A percentile compares a stretch with the other conserved stretches of the same genome.
phyloP scores from a whole-genome alignment of 768 basidiomycete species.

The Tephrocybe rancida region DNA sequence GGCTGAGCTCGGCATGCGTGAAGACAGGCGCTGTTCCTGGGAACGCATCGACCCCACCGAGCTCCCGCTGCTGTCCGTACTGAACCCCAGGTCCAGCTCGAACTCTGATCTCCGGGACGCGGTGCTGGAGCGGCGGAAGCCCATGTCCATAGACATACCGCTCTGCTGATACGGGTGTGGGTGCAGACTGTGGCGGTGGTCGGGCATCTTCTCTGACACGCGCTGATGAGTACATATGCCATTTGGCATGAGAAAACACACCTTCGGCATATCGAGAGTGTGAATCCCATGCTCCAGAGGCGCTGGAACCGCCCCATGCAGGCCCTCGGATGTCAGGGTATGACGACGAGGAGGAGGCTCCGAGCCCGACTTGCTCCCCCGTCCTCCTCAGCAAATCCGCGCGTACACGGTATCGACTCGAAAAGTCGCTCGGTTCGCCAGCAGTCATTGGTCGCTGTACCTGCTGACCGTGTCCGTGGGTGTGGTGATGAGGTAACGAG shows the following conservation, averaged over 20 bases:
- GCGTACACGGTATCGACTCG: constrained; percentile 49
- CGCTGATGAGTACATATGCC: background rate
- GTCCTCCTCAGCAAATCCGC: constrained; percentile 41
- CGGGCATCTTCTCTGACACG: background rate
- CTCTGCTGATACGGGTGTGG: background rate
- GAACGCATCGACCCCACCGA: too few relatives aligned
- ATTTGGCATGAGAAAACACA: background rate
- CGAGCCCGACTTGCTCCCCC: constrained; percentile 15
- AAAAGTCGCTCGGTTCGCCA: constrained; percentile 37
- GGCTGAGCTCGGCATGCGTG: too few relatives aligned
- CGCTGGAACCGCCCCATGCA: background rate
- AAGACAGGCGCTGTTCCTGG: too few relatives aligned
- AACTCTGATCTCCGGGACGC: background rate
- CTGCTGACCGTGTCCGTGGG: background rate
- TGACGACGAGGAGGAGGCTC: background rate
- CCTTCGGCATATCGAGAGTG: background rate
- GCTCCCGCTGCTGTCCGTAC: too few relatives aligned
- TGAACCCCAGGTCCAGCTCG: background rate
- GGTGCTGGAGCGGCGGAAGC: background rate
- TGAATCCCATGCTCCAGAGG: background rate
- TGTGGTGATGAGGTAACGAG: background rate
- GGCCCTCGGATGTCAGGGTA: constrained; percentile 38
- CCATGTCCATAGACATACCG: background rate
- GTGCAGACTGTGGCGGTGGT: constrained; percentile 4
- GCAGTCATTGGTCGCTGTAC: background rate